Conservation (phyloP, 148 eudicot species). For the Diospyros kaki region DNA sequence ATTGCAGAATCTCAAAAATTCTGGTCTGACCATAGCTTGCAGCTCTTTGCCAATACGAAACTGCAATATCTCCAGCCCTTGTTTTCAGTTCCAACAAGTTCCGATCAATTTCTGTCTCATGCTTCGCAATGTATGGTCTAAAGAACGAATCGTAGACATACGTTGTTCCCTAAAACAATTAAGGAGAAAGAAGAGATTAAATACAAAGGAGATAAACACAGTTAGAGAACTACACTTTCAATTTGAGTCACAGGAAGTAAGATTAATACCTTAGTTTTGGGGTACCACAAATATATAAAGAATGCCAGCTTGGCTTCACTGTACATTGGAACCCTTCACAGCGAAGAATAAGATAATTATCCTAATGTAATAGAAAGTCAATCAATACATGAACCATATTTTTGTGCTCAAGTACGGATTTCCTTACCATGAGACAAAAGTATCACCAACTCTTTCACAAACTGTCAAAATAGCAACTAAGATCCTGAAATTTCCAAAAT, state of each 20-base stretch:
- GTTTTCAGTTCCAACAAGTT: slow-evolving; percentile 75
- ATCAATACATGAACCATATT: background rate
- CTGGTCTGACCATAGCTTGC: slow-evolving; percentile 80
- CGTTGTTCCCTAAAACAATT: slow-evolving; percentile 67
- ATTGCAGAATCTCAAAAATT: slow-evolving; percentile 77
- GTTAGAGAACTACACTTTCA: background rate
- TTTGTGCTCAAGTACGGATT: background rate
- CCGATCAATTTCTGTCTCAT: slow-evolving; percentile 90
- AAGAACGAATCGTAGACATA: slow-evolving; percentile 90
- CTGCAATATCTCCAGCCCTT: slow-evolving; percentile 81
- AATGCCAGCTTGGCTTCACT: slow-evolving; percentile 94
- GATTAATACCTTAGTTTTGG: slow-evolving; percentile 68
- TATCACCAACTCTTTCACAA: slow-evolving; percentile 74
- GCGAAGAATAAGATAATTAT: slow-evolving; percentile 11
- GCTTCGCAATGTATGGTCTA: slow-evolving; percentile 73
- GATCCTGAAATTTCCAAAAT: slow-evolving; percentile 55
- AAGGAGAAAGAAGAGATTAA: background rate
- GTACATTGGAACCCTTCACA: slow-evolving; percentile 91
- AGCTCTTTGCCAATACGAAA: slow-evolving; percentile 66
- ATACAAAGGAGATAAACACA: slow-evolving; percentile 5
- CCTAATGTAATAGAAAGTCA: slow-evolving; percentile 5
- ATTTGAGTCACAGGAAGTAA: slow-evolving; percentile 7
- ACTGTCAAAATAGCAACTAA: slow-evolving; percentile 78
- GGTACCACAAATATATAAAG: slow-evolving; percentile 82
- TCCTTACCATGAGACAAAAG: slow-evolving; percentile 84